These are phyloP conservation scores for Chlorella vulgaris DNA, from an alignment of 139 green algal genomes.

Conservation along the genomic window DNA sequence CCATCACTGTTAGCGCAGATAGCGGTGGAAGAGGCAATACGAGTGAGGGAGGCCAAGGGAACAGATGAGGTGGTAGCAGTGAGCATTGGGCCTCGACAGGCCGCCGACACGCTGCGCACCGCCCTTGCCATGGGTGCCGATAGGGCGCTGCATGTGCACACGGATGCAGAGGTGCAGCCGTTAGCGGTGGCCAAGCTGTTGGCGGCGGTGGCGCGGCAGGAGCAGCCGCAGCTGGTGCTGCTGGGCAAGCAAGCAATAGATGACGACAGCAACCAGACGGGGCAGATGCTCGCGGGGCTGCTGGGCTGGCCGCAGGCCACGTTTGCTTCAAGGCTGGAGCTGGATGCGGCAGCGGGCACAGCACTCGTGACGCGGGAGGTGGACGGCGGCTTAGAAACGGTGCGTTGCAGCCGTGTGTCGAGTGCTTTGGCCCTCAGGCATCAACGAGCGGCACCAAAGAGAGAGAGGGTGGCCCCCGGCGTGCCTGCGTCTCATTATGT, in stretches of 20 bases:
- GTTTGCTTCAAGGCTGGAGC: conserved; percentile 84
- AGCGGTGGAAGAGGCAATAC: conserved; percentile 80
- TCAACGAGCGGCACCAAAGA: no score
- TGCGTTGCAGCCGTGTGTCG: conserved; percentile 44
- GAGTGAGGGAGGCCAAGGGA: conserved; percentile 77
- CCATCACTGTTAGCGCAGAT: no score
- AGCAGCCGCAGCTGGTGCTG: conserved; percentile 71
- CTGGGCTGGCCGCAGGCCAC: conserved; percentile 92
- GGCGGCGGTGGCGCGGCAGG: conserved; percentile 62
- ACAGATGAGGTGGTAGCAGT: conserved; percentile 88
- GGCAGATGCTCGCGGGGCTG: conserved; percentile 92
- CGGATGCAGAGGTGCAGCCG: conserved; percentile 63
- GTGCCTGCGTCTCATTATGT: no score
- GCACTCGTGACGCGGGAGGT: conserved; percentile 62
- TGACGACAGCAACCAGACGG: conserved; percentile 87
- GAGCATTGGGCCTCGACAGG: conserved; percentile 71
- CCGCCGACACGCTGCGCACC: conserved; percentile 86
- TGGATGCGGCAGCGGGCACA: conserved; percentile 49
- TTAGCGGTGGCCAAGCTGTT: conserved; percentile 84
- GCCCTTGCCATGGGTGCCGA: conserved; percentile 93
- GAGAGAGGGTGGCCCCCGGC: no score
- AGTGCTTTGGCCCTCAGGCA: no score
- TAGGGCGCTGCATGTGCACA: conserved; percentile 78
- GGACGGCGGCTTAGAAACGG: conserved; percentile 84
- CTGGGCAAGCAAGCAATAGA: conserved; percentile 97